Evolutionary conservation across 345 rosid genomes (phyloP), one percentile per base, ranked within the genome.

Genomic region (Pistacia atlantica): DNA sequence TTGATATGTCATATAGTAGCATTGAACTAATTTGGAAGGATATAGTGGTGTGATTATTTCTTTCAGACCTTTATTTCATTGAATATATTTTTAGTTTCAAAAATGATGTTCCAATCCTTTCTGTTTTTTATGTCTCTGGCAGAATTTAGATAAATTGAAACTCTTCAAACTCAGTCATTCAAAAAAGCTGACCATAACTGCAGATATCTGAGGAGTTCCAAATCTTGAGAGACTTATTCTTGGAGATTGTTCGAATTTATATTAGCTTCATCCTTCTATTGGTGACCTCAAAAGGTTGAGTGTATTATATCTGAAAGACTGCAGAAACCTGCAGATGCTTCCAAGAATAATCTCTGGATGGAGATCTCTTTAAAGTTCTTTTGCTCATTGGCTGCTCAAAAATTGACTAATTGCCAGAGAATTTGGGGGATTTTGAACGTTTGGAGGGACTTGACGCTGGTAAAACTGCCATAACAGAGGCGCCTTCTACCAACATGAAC

Each of bases 211-310:
- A 13, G 31, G 55, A 12, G 13, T 67, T 18, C 25, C 80, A 52
- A 71, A 75, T 46, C 67, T 82, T 13, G 55, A 65, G 55, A 56
- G 57, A 25, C 61, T 79, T 49, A 68, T 54, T 28, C 77, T 79
- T 13, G 42, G n/a, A 8, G 65, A 70, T 33, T 82, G 82, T 35
- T 31, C 46, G 18, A 25, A 45, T 33, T 63, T 82, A 62, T 9
- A 64, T n/a, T 72, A 55, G 46, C 45, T 82, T 42, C 77, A 79
- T 61, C 37, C 74, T 11, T 78, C 82, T 20, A 56, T 82, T 17
- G 78, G 80, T 28, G n/a, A 16, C 55, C 75, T 67, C 2, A 35
- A 60, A 11, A 72, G 25, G 38, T 25, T 25, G 25, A 25, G 25
- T 25, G 25, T 25, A 25, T 25, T 25, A 25, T 25, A 25, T 25